Evolutionary conservation across 352 stramenopile species (phyloP).

Genomic region (Phytophthora pistaciae): DNA sequence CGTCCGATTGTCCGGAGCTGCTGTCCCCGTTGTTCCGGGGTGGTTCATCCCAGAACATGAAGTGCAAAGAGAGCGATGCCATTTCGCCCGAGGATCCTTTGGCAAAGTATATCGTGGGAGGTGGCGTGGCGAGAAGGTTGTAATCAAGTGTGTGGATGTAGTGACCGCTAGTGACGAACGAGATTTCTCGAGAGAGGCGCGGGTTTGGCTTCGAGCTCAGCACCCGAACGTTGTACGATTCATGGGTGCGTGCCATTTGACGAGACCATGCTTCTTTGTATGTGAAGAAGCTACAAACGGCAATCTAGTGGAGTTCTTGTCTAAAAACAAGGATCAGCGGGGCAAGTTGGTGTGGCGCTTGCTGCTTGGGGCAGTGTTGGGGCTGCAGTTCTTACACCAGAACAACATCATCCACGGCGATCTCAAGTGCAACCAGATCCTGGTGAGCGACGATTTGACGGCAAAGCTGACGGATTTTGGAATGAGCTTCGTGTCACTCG

Average conservation of each 20-base stretch:
- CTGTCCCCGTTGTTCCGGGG: conserved; percentile 10
- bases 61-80: conserved; percentile 14
- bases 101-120: conserved; percentile 20
- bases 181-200: conserved; percentile 32
- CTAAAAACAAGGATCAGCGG: neutral
- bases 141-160: conserved; percentile 24
- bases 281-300: conserved; percentile 16
- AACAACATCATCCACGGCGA: conserved; percentile 23
- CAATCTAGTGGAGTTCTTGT: conserved; percentile 8
- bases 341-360: conserved; percentile 17
- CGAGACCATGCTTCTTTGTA: conserved; percentile 23
- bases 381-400: conserved; percentile 26
- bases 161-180: conserved; percentile 13
- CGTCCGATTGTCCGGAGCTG: neutral
- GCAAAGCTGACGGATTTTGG: conserved; percentile 38
- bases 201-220: conserved; percentile 14
- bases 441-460: conserved; percentile 20
- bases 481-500: conserved; percentile 12
- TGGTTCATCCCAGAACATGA: conserved; percentile 28
- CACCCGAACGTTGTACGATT: conserved; percentile 20
- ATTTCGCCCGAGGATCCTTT: conserved; percentile 19
- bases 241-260: conserved; percentile 21
- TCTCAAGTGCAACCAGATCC: conserved; percentile 34
- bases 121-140: conserved; percentile 28
- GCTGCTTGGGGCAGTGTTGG: conserved; percentile 24